These are phyloP conservation scores for Helicocarpus griseus DNA, from an alignment of 2,329 filamentous ascomycete genomes.

Conservation along the genomic window DNA sequence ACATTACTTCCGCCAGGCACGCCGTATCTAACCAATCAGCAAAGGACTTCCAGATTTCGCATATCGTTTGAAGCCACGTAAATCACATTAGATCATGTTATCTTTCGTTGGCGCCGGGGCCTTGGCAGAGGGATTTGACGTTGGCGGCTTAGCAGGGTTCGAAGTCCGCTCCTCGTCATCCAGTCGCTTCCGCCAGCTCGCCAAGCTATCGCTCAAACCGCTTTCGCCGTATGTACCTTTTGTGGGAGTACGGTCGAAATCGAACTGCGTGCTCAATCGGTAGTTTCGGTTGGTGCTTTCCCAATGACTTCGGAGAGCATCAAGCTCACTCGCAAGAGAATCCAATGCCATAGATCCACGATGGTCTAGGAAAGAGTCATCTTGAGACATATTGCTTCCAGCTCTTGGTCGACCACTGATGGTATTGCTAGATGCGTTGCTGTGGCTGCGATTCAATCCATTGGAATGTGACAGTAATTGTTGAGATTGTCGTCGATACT, in stretches of 20 bases:
- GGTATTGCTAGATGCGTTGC: conserved; percentile 43
- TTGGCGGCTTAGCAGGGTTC: conserved; percentile 12
- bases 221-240: conserved; percentile 31
- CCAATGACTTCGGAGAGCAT: conserved; percentile 84
- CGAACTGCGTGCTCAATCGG: conserved; percentile 77
- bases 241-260: conserved; percentile 59
- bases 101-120: conserved; percentile 3
- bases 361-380: conserved; percentile 38
- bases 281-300: conserved; percentile 94
- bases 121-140: conserved; percentile 9
- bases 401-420: conserved; percentile 27
- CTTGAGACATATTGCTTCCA: conserved; percentile 34
- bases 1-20: background rate
- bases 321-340: conserved; percentile 82
- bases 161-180: conserved; percentile 46
- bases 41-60: background rate
- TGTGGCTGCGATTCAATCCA: conserved; percentile 43
- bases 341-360: conserved; percentile 64
- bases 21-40: background rate
- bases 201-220: conserved; percentile 60
- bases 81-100: conserved; percentile 27
- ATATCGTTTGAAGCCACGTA: background rate
- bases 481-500: conserved; percentile 70
- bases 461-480: conserved; percentile 27
- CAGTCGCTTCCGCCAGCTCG: conserved; percentile 70